Base-by-base conservation (phyloP, 2,329 filamentous ascomycete genomes). In the Sporothrix inflata region DNA sequence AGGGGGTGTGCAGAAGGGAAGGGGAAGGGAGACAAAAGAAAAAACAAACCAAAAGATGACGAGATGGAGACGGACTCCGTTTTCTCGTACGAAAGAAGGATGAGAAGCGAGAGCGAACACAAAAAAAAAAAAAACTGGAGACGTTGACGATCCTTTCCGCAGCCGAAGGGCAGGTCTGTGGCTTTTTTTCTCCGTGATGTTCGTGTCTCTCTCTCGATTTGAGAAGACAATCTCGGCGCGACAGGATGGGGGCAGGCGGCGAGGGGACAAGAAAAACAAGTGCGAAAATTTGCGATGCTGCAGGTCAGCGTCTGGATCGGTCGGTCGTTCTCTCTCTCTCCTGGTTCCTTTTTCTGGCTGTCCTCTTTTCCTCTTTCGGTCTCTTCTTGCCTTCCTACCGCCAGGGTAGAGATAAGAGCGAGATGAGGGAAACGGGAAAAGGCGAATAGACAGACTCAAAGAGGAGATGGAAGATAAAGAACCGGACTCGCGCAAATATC, bases 341-440 rank as follows among this genome's bases (percentile, higher is more conserved):
- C 21, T 16, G 1, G 11, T 30, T 55, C n/a, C n/a, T 24, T 16
- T 19, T n/a, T 65, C 60, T 27, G 60, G 9, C 42, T 11, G 12
- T 14, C 24, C 34, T 66, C 24, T 49, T 66, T 66, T 34, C 63
- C 40, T 66, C 24, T 4, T n/a, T 34, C 9, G 61, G n/a, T n/a
- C 8, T 34, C 42, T 27, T 4, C 49, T 24, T 34, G n/a, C 14
- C 24, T n/a, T 34, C 24, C 24, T 65, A 66, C 63, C 45, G 8
- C 63, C 63, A 66, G 63, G 63, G 42, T 66, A 47, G 24, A 66
- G 24, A 49, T 66, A 34, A 66, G 63, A 21, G 24, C 63, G 55
- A 60, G 55, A 40, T 60, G 55, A 60, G 55, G 2, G 19, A 40
- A 40, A 21, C 24, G 51, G 24, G 24, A 49, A 34, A 1, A 14